Percentiles rank a stretch among this genome's conserved stretches.
Evolutionary conservation across 306 rosid species (phyloP).

Genomic region (Lathyrus oleraceus): DNA sequence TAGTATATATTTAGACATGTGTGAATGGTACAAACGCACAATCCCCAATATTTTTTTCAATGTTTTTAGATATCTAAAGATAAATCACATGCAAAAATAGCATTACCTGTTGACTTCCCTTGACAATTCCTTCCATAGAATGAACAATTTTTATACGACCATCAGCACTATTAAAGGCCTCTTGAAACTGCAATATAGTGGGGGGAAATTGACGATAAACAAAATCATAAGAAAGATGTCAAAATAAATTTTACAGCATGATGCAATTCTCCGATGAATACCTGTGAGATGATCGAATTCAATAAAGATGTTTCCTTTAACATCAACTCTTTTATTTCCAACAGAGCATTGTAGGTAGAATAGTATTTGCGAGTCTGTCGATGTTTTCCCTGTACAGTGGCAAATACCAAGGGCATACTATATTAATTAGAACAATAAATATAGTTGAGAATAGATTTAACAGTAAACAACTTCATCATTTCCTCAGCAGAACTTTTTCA

Average conservation of each 20-base stretch:
- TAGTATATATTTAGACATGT: not conserved
- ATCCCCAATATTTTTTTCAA: not conserved
- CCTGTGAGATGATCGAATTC: slow-evolving; percentile 92
- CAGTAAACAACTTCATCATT: not conserved
- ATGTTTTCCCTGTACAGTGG: slow-evolving; percentile 64
- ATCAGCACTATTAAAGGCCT: slow-evolving; percentile 67
- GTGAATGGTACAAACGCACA: not conserved
- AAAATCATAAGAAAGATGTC: slow-evolving; percentile 17
- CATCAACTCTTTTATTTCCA: slow-evolving; percentile 94
- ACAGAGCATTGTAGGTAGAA: slow-evolving; percentile 82
- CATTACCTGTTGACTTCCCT: slow-evolving; percentile 84
- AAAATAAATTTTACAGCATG: slow-evolving; percentile 19
- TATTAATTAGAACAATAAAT: slow-evolving; percentile 12
- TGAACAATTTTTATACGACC: slow-evolving; percentile 72
- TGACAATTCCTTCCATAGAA: slow-evolving; percentile 94
- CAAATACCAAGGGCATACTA: slow-evolving; percentile 23
- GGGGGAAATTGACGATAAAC: not conserved
- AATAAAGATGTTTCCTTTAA: slow-evolving; percentile 81
- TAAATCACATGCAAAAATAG: slow-evolving; percentile 7
- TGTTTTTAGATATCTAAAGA: not conserved
- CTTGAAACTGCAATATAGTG: slow-evolving; percentile 70
- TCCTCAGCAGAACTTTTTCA: not conserved
- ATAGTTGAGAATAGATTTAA: slow-evolving; percentile 11
- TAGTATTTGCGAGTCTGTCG: slow-evolving; percentile 77
- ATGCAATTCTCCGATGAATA: slow-evolving; percentile 36